Conservation (phyloP, 495 filamentous ascomycete species). For the Aspergillus ostianus region DNA sequence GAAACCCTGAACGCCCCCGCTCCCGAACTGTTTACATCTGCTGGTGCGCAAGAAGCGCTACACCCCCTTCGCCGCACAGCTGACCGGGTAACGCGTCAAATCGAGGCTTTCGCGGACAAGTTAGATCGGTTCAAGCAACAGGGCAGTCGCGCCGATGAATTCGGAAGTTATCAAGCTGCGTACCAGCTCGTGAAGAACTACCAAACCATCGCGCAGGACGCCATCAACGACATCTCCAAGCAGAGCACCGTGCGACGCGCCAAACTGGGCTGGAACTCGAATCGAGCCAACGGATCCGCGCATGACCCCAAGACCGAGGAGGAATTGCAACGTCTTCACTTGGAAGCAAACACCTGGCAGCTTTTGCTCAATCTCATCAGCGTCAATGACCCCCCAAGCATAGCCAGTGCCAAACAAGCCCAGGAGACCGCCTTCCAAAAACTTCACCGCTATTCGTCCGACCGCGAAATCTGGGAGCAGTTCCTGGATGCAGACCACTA, state of each 20-base stretch:
- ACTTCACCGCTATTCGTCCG: constrained; percentile 58
- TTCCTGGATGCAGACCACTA: constrained; percentile 65
- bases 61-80: constrained; percentile 57
- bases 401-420: constrained; percentile 33
- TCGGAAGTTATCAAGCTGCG: constrained; percentile 40
- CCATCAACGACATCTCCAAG: constrained; percentile 38
- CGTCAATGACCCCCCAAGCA: constrained; percentile 43
- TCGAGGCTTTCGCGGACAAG: constrained; percentile 63
- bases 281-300: constrained; percentile 32
- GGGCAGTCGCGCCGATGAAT: constrained; percentile 34
- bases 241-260: constrained; percentile 38
- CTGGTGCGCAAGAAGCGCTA: constrained; percentile 49
- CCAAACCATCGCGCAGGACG: constrained; percentile 39
- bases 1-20: constrained; percentile 20
- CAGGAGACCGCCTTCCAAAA: constrained; percentile 41
- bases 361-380: constrained; percentile 66
- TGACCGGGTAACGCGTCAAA: constrained; percentile 60
- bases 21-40: constrained; percentile 47
- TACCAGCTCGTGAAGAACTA: constrained; percentile 46
- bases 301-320: constrained; percentile 43
- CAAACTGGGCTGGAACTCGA: constrained; percentile 28
- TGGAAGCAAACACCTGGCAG: constrained; percentile 86
- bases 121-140: constrained; percentile 58
- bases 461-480: constrained; percentile 61
- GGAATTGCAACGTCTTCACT: constrained; percentile 62